Base-by-base conservation (phyloP, 805 yeast species). In the Blastobotrys americana region DNA sequence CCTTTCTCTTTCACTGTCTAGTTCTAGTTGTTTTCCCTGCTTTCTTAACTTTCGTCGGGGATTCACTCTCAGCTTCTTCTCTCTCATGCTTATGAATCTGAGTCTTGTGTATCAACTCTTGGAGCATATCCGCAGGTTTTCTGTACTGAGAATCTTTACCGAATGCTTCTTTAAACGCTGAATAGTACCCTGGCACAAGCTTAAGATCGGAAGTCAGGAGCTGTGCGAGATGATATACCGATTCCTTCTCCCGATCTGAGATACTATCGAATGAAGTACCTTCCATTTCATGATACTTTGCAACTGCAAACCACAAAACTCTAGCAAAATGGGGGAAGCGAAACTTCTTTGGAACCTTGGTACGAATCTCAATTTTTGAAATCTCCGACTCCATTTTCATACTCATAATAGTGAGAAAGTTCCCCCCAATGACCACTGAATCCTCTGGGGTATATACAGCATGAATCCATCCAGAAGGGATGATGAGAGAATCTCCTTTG, bases 401-500 rank as follows among this genome's bases (percentile, higher is more conserved):
- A 55, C 81, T 80, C 44, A 76, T 64, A 34, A 78, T 58, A 0
- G 94, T 85, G 21, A 88, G 65, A 59, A 81, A 88, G 59, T 88
- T 88, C 0, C 97, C 97, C 2, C 96, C 96, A 44, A 88, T 75
- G 2, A 88, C 87, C 2, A 87, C 65, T 0, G 94, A 76, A 58
- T 88, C 95, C 13, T 67, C 65, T 0, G 95, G 90, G 0, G 96
- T 87, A 56, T 78, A 78, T 0, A 88, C 97, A 0, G 93, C 80
- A 62, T 88, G 96, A 41, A 88, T 87, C 94, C 95, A 88, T 0
- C 96, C 95, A 35, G 93, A 79, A 2, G 97, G 96, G 16, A 88
- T 80, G 10, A 87, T 69, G 63, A 88, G 72, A 20, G 87, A 70
- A 56, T 88, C 96, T 1, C 94, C 94, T 1, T 76, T 64, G 0